These are phyloP conservation scores for Suillus plorans DNA, from an alignment of 768 basidiomycete species.

Conservation along the genomic window DNA sequence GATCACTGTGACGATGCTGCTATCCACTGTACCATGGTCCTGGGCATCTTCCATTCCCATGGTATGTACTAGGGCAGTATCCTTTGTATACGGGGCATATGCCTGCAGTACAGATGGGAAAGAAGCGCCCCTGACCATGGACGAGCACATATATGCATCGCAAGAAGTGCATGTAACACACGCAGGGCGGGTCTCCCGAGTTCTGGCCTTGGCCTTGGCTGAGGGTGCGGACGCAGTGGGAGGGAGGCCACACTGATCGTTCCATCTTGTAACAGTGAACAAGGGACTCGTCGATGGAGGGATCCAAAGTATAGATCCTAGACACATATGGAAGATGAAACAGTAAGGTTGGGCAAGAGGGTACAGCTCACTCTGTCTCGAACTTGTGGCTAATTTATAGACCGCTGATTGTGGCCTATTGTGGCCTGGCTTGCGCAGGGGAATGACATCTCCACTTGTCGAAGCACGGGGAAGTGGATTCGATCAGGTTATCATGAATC, in stretches of 20 bases:
- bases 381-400: slow-evolving; percentile 1
- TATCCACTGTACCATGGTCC: slow-evolving; percentile 35
- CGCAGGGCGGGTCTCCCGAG: not conserved
- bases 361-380: not conserved
- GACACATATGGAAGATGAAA: not conserved
- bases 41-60: slow-evolving; percentile 57
- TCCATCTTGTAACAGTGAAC: not conserved
- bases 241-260: not conserved
- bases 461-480: not conserved
- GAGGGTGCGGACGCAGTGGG: not conserved
- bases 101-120: slow-evolving; percentile 35
- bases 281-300: not conserved
- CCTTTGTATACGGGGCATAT: slow-evolving; percentile 31
- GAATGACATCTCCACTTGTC: not conserved
- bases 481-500: not conserved
- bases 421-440: not conserved
- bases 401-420: not conserved
- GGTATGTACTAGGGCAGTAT: slow-evolving; percentile 43
- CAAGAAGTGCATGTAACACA: not conserved
- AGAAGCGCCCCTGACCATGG: slow-evolving; percentile 38
- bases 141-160: slow-evolving; percentile 24
- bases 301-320: not conserved
- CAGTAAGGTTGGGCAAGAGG: not conserved
- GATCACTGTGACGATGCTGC: slow-evolving; percentile 23
- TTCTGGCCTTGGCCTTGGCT: not conserved